A percentile compares a stretch with the other conserved stretches of the same genome.
Evolutionary conservation across 2,329 filamentous ascomycete species (phyloP).

Genomic region (Colletotrichum lindemuthianum): DNA sequence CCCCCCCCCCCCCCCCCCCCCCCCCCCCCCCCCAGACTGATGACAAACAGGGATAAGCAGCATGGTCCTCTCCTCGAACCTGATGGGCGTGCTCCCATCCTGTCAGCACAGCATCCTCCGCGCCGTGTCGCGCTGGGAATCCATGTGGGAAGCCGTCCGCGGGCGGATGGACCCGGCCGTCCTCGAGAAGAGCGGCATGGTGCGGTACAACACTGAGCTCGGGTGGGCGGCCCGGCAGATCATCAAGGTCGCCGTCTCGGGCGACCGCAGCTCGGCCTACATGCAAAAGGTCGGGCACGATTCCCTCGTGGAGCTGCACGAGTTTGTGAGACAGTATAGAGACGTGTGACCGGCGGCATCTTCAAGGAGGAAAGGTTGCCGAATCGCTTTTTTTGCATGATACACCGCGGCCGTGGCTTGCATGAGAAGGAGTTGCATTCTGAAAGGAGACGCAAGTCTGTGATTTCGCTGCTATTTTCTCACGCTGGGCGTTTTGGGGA

Average conservation of each 20-base stretch:
- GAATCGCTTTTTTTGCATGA: no score
- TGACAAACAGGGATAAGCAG: slow-evolving; percentile 21
- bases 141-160: slow-evolving; percentile 34
- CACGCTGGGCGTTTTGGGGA: no score
- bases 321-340: slow-evolving; percentile 28
- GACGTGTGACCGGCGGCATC: not conserved
- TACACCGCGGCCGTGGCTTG: no score
- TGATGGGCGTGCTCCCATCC: slow-evolving; percentile 32
- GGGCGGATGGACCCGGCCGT: not conserved
- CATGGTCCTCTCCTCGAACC: slow-evolving; percentile 31
- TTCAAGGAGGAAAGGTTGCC: no score
- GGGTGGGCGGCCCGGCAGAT: slow-evolving; percentile 29
- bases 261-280: slow-evolving; percentile 28
- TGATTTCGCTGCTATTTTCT: no score
- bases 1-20: no score
- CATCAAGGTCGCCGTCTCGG: slow-evolving; percentile 23
- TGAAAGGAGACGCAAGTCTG: no score
- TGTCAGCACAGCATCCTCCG: slow-evolving; percentile 29
- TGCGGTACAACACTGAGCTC: slow-evolving; percentile 32
- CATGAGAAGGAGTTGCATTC: no score
- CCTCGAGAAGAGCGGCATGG: slow-evolving; percentile 17
- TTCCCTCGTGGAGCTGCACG: slow-evolving; percentile 25
- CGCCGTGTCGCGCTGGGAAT: slow-evolving; percentile 38
- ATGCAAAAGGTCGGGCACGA: slow-evolving; percentile 33
- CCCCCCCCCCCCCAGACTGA: no score